These are phyloP conservation scores for Pleurotus tuoliensis DNA, from an alignment of 768 basidiomycete species.

Conservation along the genomic window DNA sequence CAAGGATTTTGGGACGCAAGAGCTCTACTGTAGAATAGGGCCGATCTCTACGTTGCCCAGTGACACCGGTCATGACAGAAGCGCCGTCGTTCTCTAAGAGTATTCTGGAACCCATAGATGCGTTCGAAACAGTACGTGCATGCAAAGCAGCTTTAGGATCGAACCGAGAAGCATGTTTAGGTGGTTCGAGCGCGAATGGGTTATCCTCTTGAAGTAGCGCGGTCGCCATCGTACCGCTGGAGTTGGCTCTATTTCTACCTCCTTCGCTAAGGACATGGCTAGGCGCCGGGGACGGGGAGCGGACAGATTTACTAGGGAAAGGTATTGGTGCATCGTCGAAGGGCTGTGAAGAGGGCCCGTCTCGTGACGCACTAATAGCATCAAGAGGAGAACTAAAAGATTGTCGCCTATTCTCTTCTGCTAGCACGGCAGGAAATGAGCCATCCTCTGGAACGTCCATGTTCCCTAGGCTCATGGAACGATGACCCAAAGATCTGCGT, in stretches of 20 bases:
- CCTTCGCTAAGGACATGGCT: conserved; percentile 25
- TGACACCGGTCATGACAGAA: conserved; percentile 36
- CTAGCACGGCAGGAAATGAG: conserved; percentile 27
- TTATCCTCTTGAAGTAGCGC: conserved; percentile 45
- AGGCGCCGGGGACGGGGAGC: conserved; percentile 45
- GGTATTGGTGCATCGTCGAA: conserved; percentile 55
- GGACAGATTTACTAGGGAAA: conserved; percentile 56
- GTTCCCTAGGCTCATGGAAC: conserved; percentile 67
- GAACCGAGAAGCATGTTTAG: conserved; percentile 66
- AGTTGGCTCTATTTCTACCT: conserved; percentile 35
- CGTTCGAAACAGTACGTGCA: conserved; percentile 58
- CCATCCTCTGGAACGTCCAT: conserved; percentile 38
- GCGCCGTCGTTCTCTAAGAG: conserved; percentile 52
- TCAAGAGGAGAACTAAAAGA: conserved; percentile 60
- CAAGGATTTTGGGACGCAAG: conserved; percentile 84
- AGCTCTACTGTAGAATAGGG: conserved; percentile 75
- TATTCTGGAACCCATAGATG: conserved; percentile 62
- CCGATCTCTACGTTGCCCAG: conserved; percentile 40
- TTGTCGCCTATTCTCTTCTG: conserved; percentile 40
- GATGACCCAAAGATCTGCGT: conserved; percentile 29
- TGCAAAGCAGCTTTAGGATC: conserved; percentile 72
- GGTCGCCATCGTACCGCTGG: conserved; percentile 43
- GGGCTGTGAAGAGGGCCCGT: conserved; percentile 46
- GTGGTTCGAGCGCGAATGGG: conserved; percentile 66
- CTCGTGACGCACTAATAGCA: conserved; percentile 35